Evolutionary conservation across 306 rosid species (phyloP), one percentile per base, ranked within the genome.

Genomic region (Inga laurina): DNA sequence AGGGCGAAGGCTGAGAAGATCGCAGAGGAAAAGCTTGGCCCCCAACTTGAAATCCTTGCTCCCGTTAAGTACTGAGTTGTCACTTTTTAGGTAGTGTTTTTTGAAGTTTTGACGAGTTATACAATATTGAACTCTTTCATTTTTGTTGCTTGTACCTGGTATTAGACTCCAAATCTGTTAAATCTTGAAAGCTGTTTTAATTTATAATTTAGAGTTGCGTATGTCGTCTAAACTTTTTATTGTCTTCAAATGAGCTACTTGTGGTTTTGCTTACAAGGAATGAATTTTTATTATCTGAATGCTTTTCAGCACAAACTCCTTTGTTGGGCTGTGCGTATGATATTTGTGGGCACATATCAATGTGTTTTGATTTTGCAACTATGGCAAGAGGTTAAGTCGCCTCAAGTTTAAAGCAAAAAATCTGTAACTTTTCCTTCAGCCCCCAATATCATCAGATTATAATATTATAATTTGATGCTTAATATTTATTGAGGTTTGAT

Each of bases 1-100:
- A 89, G 91, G 87, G 82, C 84, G 51, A 91, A 90, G 39, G 97
- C 97, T 10, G 96, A 90, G 80, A 89, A 88, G 79, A 81, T 64
- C 10, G 93, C 96, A 0, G 92, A 93, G 5, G 94, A 89, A 90
- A 93, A 90, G 83, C 92, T 91, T 3, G 97, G 94, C 54, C 44
- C 96, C 4, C 91, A 93, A 69, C 85, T 91, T 39, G 91, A 88
- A 73, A 74, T 91, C 37, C 91, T 93, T 83, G 88, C 93, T 12
- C 92, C 92, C 3, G 91, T 91, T 57, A 91, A 89, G 80, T 93
- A 91, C 72, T 91, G 86, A 92, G 64, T 57, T 49, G 80, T 79
- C 18, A 39, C 51, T 41, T 12, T 12, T 78, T 73, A 51, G 45
- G 18, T 52, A 62, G 62, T 65, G 48, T 64, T 78, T 78, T 71